Evolutionary conservation across 345 rosid species (phyloP).

Genomic region (Linum lewisii): DNA sequence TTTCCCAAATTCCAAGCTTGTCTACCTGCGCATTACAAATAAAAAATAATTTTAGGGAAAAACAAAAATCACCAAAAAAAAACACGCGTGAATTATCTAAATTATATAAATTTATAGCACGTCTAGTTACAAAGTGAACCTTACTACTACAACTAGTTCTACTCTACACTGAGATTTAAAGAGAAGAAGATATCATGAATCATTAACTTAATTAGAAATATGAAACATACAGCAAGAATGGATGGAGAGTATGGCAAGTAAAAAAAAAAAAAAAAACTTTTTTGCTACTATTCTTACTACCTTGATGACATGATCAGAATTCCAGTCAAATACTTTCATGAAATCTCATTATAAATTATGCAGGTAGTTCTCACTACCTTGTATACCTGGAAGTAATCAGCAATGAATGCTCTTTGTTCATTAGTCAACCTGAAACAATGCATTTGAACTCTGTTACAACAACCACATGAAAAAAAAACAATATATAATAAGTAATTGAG

Average conservation of each 20-base stretch:
- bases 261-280: conserved; percentile 69
- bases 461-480: neutral
- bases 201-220: too few relatives aligned
- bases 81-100: too few relatives aligned
- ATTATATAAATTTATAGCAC: too few relatives aligned
- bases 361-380: conserved; percentile 38
- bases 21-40: too few relatives aligned
- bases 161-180: too few relatives aligned
- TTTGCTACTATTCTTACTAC: conserved; percentile 71
- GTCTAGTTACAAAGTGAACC: too few relatives aligned
- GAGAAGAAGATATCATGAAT: too few relatives aligned
- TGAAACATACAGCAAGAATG: conserved; percentile 74
- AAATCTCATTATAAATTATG: neutral
- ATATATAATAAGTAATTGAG: neutral
- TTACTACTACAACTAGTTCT: too few relatives aligned
- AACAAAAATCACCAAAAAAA: too few relatives aligned
- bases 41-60: too few relatives aligned
- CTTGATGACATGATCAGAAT: conserved; percentile 31
- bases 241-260: conserved; percentile 64
- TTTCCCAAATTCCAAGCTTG: too few relatives aligned
- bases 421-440: conserved; percentile 36
- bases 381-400: conserved; percentile 73
- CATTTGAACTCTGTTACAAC: conserved; percentile 5
- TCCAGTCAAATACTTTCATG: conserved; percentile 4
- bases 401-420: neutral